Base-by-base conservation (phyloP, 2,329 filamentous ascomycete genomes). In the Botrytis byssoidea region DNA sequence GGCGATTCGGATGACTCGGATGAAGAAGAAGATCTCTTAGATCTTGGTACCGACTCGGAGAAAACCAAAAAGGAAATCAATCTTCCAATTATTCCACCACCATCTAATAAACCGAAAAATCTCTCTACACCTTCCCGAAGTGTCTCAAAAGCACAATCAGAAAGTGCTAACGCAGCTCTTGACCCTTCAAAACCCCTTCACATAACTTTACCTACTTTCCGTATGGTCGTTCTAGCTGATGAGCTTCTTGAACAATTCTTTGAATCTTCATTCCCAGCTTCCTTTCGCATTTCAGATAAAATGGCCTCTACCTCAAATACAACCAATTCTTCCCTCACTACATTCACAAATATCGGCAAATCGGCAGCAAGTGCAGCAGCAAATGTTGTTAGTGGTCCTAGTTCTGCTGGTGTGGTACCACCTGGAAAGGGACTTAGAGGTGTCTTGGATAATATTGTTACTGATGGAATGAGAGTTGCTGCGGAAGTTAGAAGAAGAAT, bases 161-260 rank as follows among this genome's bases (percentile, higher is more conserved):
- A 94, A 81, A 89, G 92, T 32, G 94, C 94, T 65, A 99, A 99
- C 81, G 90, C 91, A 14, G 96, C 96, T 0, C 88, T 99, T 6
- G 95, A 99, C 81, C 96, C 96, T 4, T 91, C 94, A 40, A 95
- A 97, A 76, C 96, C 96, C 10, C 88, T 99, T 0, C 93, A 98
- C 81, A 98, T 99, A 80, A 98, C 96, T 0, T 88, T 99, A 1
- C 96, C 96, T 1, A 99, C 96, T 0, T 99, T 99, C 87, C 92
- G 96, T 77, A 99, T 99, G 96, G 94, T 99, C 5, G 93, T 99
- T 16, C 89, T 99, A 12, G 96, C 96, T 61, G 96, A 99, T 80
- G 96, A 99, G 82, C 88, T 97, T 0, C 89, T 99, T 9, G 95
- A 99, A 80, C 93, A 97, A 78, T 99, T 99, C 84, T 99, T 99